Evolutionary conservation across 2,329 filamentous ascomycete genomes (phyloP).

Genomic region (Alternaria sp.): DNA sequence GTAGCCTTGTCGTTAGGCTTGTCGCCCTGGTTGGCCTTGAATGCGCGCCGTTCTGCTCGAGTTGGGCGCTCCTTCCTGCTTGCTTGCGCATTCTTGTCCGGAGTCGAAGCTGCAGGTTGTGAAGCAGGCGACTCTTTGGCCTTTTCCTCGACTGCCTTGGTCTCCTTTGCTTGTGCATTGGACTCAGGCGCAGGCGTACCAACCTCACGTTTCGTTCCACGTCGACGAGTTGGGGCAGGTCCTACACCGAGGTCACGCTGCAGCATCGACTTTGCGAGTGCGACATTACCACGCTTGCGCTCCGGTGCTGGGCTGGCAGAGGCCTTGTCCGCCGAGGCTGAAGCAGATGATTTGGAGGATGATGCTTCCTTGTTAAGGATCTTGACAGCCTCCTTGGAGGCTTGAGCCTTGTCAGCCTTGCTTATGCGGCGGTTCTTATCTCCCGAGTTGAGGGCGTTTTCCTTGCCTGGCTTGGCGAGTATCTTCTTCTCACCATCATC

Average conservation of each 20-base stretch:
- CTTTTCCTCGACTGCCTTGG: conserved; percentile 34
- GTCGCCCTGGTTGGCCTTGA: conserved; percentile 45
- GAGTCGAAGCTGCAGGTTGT: conserved; percentile 15
- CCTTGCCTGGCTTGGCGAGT: conserved; percentile 42
- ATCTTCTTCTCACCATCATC: conserved; percentile 61
- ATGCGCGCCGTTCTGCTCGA: conserved; percentile 47
- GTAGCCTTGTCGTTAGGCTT: conserved; percentile 38
- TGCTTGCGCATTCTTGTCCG: conserved; percentile 36
- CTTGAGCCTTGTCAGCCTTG: conserved; percentile 67
- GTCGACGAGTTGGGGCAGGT: conserved; percentile 50
- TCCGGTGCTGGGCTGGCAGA: conserved; percentile 52
- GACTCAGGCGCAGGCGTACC: conserved; percentile 28
- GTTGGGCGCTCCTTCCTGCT: conserved; percentile 49
- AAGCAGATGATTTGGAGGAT: conserved; percentile 35
- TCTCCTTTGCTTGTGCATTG: conserved; percentile 31
- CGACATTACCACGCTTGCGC: conserved; percentile 60
- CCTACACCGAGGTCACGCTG: conserved; percentile 67
- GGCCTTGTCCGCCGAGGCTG: conserved; percentile 42
- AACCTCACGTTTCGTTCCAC: conserved; percentile 48
- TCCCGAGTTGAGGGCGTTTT: conserved; percentile 31
- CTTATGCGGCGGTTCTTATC: conserved; percentile 49
- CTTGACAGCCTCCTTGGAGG: conserved; percentile 67
- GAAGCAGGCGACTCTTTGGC: conserved; percentile 32
- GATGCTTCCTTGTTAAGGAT: conserved; percentile 59
- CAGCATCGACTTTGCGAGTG: conserved; percentile 63